Base-by-base conservation (phyloP, 2,329 filamentous ascomycete genomes). In the Chrysoporthe austroafricana region DNA sequence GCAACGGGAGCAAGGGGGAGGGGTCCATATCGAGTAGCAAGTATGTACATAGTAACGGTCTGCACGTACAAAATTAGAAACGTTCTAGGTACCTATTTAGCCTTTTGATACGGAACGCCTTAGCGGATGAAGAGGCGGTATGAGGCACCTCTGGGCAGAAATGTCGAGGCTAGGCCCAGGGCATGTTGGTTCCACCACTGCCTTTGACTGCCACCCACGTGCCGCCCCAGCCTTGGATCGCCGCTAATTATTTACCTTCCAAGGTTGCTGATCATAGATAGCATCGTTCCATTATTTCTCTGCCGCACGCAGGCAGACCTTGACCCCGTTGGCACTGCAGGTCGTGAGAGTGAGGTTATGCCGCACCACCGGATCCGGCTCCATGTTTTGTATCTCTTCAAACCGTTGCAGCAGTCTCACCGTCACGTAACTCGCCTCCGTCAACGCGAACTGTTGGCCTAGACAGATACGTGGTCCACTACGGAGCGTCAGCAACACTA, bases 391-490 rank as follows among this genome's bases (percentile, higher is more conserved):
- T 1, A 80, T 68, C 1, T 44, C 64, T 52, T 74, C 71, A 64
- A 78, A 80, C 0, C 73, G 72, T 70, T 80, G 78, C 59, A 80
- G 67, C 43, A 80, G 58, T 8, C 77, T 69, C 34, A 76, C 76
- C 0, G 78, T 72, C 6, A 82, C 70, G 69, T 82, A 82, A 5
- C 76, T 73, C 67, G 80, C 73, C 71, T 81, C 77, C 36, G 78
- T 77, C 43, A 78, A 72, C 18, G 79, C 79, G 61, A 82, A 80
- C 70, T 83, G 77, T 71, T 83, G 82, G 50, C 80, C 78, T n/a
- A 80, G 73, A 63, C 80, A 82, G 32, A 80, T 80, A 14, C 81
- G 76, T 2, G 78, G 77, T 0, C 78, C 79, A 6, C 63, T 65
- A 32, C 42, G 39, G 42, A 57, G 52, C 54, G 32, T 16, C 32